These are phyloP conservation scores for Panellus pusillus DNA, from an alignment of 768 basidiomycete genomes.

Conservation along the genomic window DNA sequence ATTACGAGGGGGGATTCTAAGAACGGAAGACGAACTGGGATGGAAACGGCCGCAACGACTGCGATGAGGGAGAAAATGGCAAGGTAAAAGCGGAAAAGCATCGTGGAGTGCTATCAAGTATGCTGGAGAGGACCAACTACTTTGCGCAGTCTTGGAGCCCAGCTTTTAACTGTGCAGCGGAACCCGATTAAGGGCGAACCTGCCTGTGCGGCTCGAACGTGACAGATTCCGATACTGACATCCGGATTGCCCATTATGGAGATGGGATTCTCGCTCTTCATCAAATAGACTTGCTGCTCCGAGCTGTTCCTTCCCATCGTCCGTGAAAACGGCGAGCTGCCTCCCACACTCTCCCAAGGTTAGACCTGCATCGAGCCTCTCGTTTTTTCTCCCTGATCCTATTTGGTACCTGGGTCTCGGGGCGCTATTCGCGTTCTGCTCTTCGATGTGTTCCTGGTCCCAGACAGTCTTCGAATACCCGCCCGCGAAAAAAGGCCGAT, in stretches of 20 bases:
- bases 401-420: conserved; percentile 13
- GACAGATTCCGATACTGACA: no score
- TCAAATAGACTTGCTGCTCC: no score
- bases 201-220: conserved; percentile 6
- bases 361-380: neutral
- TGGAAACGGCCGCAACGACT: conserved; percentile 33
- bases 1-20: neutral
- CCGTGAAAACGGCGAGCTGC: no score
- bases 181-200: conserved; percentile 26
- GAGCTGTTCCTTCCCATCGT: no score
- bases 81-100: conserved; percentile 36
- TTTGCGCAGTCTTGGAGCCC: conserved; percentile 12
- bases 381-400: neutral
- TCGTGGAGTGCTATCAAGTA: conserved; percentile 18
- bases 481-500: neutral
- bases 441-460: conserved; percentile 14
- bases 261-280: no score
- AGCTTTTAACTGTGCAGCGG: conserved; percentile 39
- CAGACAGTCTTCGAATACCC: conserved; percentile 9
- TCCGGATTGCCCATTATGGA: no score
- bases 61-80: conserved; percentile 35
- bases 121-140: conserved; percentile 14
- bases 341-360: no score
- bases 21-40: conserved; percentile 35
- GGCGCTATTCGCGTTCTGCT: conserved; percentile 3